Evolutionary conservation across 2,329 filamentous ascomycete genomes (phyloP).

Genomic region (Myriosclerotinia duriaeana): DNA sequence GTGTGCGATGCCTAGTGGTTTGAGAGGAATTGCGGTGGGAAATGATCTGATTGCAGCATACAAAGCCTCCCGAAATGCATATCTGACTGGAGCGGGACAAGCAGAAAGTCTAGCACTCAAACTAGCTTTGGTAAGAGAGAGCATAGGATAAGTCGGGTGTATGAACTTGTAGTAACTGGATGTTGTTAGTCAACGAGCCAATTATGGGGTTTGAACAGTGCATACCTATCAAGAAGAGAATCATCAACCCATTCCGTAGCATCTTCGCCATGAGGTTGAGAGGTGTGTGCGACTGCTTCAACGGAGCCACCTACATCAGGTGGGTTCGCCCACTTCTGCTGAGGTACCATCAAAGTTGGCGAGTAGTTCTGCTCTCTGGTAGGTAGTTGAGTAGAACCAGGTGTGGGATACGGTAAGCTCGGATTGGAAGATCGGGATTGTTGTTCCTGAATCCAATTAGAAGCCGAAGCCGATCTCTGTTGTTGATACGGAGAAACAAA

Average conservation of each 20-base stretch:
- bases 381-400: conserved; percentile 26
- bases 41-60: conserved; percentile 59
- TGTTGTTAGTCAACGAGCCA: conserved; percentile 28
- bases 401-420: conserved; percentile 26
- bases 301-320: conserved; percentile 35
- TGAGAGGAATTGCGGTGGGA: conserved; percentile 41
- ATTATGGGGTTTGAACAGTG: neutral
- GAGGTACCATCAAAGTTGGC: conserved; percentile 37
- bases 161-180: conserved; percentile 62
- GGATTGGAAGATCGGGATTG: conserved; percentile 29
- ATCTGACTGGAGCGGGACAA: conserved; percentile 56
- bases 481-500: conserved; percentile 44
- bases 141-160: conserved; percentile 65
- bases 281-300: conserved; percentile 33
- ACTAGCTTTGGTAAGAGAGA: conserved; percentile 57
- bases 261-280: conserved; percentile 33
- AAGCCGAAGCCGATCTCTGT: conserved; percentile 30
- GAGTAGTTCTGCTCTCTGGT: conserved; percentile 38
- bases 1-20: conserved; percentile 44
- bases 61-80: conserved; percentile 65
- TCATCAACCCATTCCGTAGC: conserved; percentile 48
- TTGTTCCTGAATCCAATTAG: conserved; percentile 34
- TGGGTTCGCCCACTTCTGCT: conserved; percentile 39
- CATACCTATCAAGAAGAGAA: conserved; percentile 44
- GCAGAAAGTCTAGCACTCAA: conserved; percentile 56